Evolutionary conservation across 1,139 yeast genomes (phyloP).

Genomic region (Taiozyma onychis): DNA sequence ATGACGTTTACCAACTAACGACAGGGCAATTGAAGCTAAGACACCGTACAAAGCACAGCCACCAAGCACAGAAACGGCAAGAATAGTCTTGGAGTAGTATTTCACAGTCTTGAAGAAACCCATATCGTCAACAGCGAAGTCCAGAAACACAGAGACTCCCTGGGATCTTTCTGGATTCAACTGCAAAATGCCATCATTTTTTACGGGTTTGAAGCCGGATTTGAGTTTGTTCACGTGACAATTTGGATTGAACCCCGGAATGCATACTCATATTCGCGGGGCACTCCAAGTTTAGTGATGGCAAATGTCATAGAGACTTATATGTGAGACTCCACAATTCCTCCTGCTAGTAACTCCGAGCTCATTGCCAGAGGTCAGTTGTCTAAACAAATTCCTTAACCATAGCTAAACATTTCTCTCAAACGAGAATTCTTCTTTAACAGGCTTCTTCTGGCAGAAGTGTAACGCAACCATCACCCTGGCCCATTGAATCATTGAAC

Average conservation of each 20-base stretch:
- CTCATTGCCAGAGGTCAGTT: background rate
- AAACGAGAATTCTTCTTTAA: too few species aligned
- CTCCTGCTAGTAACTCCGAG: background rate
- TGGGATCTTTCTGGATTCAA: background rate
- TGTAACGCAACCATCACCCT: background rate
- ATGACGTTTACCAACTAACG: conserved; percentile 68
- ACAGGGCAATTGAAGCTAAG: conserved; percentile 60
- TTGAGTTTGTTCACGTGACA: background rate
- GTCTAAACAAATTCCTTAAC: background rate
- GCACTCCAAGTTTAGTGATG: background rate
- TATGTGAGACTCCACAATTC: background rate
- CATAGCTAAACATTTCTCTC: too few species aligned
- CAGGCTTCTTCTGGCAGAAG: too few species aligned
- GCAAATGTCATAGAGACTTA: background rate
- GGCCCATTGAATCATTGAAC: background rate
- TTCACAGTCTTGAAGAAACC: conserved; percentile 30
- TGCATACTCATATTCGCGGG: background rate
- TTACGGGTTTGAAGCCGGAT: background rate
- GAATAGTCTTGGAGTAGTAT: conserved; percentile 48
- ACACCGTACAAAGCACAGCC: conserved; percentile 73
- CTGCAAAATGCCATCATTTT: background rate
- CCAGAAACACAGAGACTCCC: background rate
- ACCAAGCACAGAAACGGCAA: conserved; percentile 48
- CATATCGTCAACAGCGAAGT: conserved; percentile 6
- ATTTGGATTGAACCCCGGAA: background rate